A percentile compares a stretch with the other conserved stretches of the same genome.
These are phyloP conservation scores for Glarea lozoyensis DNA, from an alignment of 495 filamentous ascomycete genomes.

Conservation along the genomic window DNA sequence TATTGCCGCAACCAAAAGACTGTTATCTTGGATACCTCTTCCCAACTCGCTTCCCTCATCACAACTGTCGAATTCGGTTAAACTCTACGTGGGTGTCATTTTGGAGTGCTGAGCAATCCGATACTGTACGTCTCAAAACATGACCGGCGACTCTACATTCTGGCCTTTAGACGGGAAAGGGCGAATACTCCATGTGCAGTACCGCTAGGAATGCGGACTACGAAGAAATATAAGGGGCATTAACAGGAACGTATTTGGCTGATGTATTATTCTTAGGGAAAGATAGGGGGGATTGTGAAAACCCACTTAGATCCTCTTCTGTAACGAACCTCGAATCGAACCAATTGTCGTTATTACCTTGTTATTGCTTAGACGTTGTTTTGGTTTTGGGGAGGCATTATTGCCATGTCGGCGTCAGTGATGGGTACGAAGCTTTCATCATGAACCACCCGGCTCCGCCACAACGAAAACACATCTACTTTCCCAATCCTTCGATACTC, in stretches of 20 bases:
- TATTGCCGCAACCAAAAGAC: no score
- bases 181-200: neutral
- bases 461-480: slow-evolving; percentile 2
- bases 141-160: neutral
- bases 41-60: neutral
- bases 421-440: slow-evolving; percentile 14
- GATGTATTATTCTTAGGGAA: slow-evolving; percentile 12
- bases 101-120: slow-evolving; percentile 2
- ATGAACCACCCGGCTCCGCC: slow-evolving; percentile 11
- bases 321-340: no score
- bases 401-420: slow-evolving; percentile 14
- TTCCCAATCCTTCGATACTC: neutral
- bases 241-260: slow-evolving; percentile 4
- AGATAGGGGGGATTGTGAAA: slow-evolving; percentile 18
- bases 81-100: no score
- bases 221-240: neutral
- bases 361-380: no score
- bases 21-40: neutral
- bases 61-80: no score
- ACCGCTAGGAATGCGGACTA: no score
- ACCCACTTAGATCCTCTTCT: slow-evolving; percentile 6
- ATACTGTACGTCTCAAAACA: slow-evolving; percentile 1
- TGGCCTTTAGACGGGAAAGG: neutral
- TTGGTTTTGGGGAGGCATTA: slow-evolving; percentile 1
- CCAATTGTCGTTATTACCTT: no score